Evolutionary conservation across 1,139 yeast genomes (phyloP), one percentile per base, ranked within the genome.

Genomic region (Saccharomyces hybrid): DNA sequence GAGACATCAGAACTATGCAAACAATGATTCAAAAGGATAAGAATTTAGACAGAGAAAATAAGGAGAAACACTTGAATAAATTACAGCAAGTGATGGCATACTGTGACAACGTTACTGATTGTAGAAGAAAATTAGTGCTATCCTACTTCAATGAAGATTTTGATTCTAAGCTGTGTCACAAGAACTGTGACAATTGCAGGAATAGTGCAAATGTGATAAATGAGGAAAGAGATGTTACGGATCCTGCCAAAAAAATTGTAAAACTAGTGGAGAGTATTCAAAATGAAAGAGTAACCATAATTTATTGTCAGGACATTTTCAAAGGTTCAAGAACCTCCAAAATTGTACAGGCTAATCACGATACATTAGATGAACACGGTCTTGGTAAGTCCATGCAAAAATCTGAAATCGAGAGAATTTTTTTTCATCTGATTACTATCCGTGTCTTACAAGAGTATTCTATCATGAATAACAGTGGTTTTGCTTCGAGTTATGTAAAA

Each of bases 71-170:
- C 70, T 72, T 84, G 59, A 80, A 83, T 34, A 87, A 89, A 68
- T 74, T 93, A 59, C 78, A 88, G 55, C 91, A 88, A 61, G 97
- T 93, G 29, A 82, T 88, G 58, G 93, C 88, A 65, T 95, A 90
- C 67, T 93, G 99, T 72, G 97, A 91, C 59, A 93, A 93, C 71
- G 78, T 80, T 5, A 83, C 90, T 4, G 98, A 91, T 70, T 93
- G 99, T 68, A 80, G 99, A 57, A 78, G 99, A 58, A 81, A 84
- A 65, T 91, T 90, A 62, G 96, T 93, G 4, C 74, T 93, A 53
- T 93, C 88, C 53, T 93, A 91, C 68, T 93, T 93, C 72, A 88
- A 88, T 68, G 99, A 93, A 66, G 74, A 75, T 6, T 91, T 91
- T 67, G 82, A 87, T 61, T 78, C 88, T 3, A 73, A 72, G 29